These are phyloP conservation scores for Cnidoscolus chayamansa DNA, from an alignment of 441 rosid genomes.

Conservation along the genomic window DNA sequence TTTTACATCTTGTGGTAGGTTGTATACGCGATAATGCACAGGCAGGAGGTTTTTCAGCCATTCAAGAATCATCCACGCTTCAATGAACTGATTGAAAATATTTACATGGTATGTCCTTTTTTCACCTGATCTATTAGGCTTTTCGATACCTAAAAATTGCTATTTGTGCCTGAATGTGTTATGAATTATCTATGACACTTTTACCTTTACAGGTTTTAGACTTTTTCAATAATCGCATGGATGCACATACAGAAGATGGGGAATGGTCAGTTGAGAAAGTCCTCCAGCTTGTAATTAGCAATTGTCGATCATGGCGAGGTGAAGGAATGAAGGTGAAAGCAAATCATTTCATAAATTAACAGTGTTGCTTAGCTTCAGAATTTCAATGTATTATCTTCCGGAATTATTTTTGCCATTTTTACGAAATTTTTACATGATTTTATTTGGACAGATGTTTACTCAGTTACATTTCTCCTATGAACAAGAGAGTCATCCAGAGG, in stretches of 20 bases:
- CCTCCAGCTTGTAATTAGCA: slow-evolving; percentile 67
- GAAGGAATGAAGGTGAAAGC: slow-evolving; percentile 88
- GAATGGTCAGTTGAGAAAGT: slow-evolving; percentile 98
- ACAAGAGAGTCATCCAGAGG: slow-evolving; percentile 98
- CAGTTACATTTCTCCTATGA: slow-evolving; percentile 96
- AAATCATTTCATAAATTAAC: slow-evolving; percentile 5
- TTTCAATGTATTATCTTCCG: neutral
- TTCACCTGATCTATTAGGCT: neutral
- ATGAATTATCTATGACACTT: neutral
- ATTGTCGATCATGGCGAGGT: slow-evolving; percentile 92
- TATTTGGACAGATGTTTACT: slow-evolving; percentile 75
- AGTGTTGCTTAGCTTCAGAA: neutral
- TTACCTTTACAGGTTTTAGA: slow-evolving; percentile 67
- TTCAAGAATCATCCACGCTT: slow-evolving; percentile 89
- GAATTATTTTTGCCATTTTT: neutral
- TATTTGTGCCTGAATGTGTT: neutral
- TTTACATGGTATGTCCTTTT: slow-evolving; percentile 58
- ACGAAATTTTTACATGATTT: slow-evolving; percentile 4
- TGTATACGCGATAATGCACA: slow-evolving; percentile 91
- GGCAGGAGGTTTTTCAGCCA: slow-evolving; percentile 96
- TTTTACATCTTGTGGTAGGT: slow-evolving; percentile 47
- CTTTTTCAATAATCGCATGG: slow-evolving; percentile 89
- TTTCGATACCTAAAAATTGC: slow-evolving; percentile 6
- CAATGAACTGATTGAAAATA: slow-evolving; percentile 87
- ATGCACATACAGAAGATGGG: slow-evolving; percentile 74